A percentile compares a stretch with the other conserved stretches of the same genome.
phyloP scores from a whole-genome alignment of 1,284 basidiomycete species.

The Kalmanozyma brasiliensis region DNA sequence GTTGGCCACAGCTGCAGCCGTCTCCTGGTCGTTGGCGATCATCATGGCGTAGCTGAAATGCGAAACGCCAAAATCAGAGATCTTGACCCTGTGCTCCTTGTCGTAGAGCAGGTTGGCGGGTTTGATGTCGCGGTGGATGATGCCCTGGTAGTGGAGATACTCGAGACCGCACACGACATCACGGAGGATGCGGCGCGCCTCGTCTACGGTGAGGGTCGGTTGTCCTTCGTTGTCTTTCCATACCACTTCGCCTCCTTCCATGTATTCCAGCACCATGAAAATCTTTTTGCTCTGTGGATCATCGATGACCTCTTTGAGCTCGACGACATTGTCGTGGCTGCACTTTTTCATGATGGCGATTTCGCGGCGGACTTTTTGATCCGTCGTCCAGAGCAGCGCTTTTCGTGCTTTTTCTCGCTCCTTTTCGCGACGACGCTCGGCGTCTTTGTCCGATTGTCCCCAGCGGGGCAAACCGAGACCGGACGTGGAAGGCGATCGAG shows the following conservation, averaged over 20 bases:
- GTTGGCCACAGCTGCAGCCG: constrained; percentile 9
- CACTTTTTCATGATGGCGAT: constrained; percentile 97
- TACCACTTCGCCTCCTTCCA: constrained; percentile 90
- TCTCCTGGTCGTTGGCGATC: constrained; percentile 46
- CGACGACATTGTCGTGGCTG: constrained; percentile 88
- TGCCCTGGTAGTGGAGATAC: constrained; percentile 94
- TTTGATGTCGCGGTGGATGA: constrained; percentile 99
- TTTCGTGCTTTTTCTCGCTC: constrained; percentile 52
- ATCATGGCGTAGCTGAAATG: constrained; percentile 84
- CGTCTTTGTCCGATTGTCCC: constrained; percentile 38
- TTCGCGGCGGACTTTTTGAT: constrained; percentile 70
- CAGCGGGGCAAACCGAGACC: constrained; percentile 23
- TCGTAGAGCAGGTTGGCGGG: constrained; percentile 96
- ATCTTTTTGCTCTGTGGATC: constrained; percentile 89
- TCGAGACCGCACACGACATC: constrained; percentile 93
- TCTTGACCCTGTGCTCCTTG: constrained; percentile 85
- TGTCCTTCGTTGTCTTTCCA: constrained; percentile 74
- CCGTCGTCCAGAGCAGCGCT: constrained; percentile 62
- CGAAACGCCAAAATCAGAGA: constrained; percentile 96
- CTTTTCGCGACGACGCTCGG: constrained; percentile 47
- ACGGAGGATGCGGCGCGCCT: constrained; percentile 85
- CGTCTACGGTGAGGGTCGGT: constrained; percentile 82
- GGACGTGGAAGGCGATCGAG: constrained; percentile 30
- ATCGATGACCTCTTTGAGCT: constrained; percentile 93
- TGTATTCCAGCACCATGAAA: constrained; percentile 97